These are phyloP conservation scores for Teunomyces atbi DNA, from an alignment of 805 yeast species.

Conservation along the genomic window DNA sequence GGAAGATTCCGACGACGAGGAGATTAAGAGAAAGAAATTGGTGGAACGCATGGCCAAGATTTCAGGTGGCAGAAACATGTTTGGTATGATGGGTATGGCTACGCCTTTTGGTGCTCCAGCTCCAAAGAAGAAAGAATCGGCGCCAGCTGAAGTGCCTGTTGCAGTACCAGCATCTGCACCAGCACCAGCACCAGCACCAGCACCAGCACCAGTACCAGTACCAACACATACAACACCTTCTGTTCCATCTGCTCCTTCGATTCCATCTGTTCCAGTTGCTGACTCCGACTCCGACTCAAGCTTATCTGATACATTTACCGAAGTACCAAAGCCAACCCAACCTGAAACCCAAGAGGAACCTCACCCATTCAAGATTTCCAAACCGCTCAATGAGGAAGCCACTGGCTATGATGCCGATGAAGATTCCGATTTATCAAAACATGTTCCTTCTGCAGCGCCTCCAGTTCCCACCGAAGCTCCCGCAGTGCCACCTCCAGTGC, in stretches of 20 bases:
- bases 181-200: background rate
- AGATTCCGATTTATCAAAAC: constrained; percentile 33
- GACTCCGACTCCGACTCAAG: background rate
- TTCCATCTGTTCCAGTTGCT: constrained; percentile 3
- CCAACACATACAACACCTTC: background rate
- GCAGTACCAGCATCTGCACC: background rate
- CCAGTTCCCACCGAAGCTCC: constrained; percentile 10
- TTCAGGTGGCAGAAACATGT: constrained; percentile 81
- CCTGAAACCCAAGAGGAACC: background rate
- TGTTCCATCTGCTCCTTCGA: constrained; percentile 3
- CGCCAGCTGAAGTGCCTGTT: background rate
- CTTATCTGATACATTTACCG: background rate
- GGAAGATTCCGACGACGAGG: constrained; percentile 72
- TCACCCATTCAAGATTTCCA: constrained; percentile 13
- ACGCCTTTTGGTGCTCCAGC: constrained; percentile 34
- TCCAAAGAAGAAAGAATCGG: constrained; percentile 6
- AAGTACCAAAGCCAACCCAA: background rate
- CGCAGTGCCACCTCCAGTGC: constrained; percentile 6
- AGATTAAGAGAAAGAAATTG: constrained; percentile 67
- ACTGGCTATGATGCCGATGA: constrained; percentile 77
- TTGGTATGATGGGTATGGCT: constrained; percentile 66
- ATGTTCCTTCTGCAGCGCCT: constrained; percentile 8
- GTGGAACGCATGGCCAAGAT: constrained; percentile 96
- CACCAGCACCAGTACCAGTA: background rate
- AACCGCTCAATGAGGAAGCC: constrained; percentile 23